Evolutionary conservation across 2,329 filamentous ascomycete species (phyloP).

Genomic region (Sporothrix dimorphospora): DNA sequence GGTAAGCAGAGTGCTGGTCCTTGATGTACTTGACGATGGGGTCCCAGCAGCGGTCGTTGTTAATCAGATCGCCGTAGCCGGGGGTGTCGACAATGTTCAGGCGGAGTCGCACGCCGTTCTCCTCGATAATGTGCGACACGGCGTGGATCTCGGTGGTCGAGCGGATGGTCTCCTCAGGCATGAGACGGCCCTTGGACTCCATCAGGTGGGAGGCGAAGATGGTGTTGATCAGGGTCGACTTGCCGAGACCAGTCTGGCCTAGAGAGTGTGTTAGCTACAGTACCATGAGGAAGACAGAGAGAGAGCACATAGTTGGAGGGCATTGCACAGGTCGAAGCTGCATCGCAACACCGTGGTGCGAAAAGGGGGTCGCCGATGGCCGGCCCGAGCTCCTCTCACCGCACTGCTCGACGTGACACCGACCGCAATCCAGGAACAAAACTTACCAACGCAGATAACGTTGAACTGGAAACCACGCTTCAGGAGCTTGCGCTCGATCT

Average conservation of each 20-base stretch:
- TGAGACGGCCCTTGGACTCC: constrained; percentile 94
- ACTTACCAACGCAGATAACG: constrained; percentile 91
- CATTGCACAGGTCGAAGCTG: too few relatives aligned
- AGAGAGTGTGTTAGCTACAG: constrained; percentile 27
- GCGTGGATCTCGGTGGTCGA: constrained; percentile 97
- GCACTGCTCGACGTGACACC: not conserved
- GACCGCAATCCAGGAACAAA: constrained; percentile 8
- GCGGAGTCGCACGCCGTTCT: constrained; percentile 95
- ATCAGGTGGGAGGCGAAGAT: constrained; percentile 99
- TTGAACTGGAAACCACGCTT: constrained; percentile 99
- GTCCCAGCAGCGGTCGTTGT: constrained; percentile 99
- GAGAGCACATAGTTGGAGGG: not conserved
- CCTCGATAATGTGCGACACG: constrained; percentile 98
- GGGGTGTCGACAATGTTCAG: constrained; percentile 99
- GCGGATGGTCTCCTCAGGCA: constrained; percentile 89
- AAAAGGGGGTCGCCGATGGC: constrained; percentile 2
- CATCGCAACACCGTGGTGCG: not conserved
- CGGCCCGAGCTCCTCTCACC: not conserved
- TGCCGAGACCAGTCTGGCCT: constrained; percentile 98
- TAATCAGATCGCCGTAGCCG: constrained; percentile 97
- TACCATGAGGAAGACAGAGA: constrained; percentile 15
- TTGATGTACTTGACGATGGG: constrained; percentile 99
- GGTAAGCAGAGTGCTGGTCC: constrained; percentile 98
- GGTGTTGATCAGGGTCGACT: constrained; percentile 99
- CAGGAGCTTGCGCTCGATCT: constrained; percentile 99